Base-by-base conservation (phyloP, 2,329 filamentous ascomycete species). In the Nemania sp. region DNA sequence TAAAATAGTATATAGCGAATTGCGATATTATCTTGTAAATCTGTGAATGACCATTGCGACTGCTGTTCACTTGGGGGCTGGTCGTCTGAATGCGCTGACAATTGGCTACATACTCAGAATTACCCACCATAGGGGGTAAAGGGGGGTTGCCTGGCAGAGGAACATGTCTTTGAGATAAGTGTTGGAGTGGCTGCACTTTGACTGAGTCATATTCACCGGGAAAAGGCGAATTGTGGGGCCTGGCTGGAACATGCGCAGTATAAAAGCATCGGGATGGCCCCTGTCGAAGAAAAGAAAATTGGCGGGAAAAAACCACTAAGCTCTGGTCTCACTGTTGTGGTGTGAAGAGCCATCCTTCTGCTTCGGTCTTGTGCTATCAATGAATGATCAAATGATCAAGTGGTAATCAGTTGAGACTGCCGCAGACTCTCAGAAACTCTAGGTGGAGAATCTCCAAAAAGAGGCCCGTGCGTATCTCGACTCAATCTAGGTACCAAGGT, bases 231-330 rank as follows among this genome's bases (percentile, higher is more conserved):
- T 47, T 53, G 60, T 60, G 60, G 63, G 49, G 45, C 53, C 6
- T 42, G 11, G 52, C 35, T 56, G 48, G 53, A 42, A 43, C 18
- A 21, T 35, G 49, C n/a, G 49, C 45, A 64, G 40, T 65, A 65
- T 65, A 77, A 73, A 75, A 67, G 65, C 64, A 54, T 49, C 63
- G 65, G 57, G 64, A 25, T 17, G 43, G 65, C 68, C 68, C 67
- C 60, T 59, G 47, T 46, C 37, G 52, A 52, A 54, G 37, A 21
- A 57, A 42, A 52, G 48, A 49, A 37, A 21, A 40, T 40, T 29
- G 25, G 61, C n/a, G n/a, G 46, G 39, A 55, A 56, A 62, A 52
- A 52, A 40, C 50, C 58, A 59, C 57, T 48, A 45, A 18, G 39
- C 20, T 54, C 32, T 11, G 25, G 32, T 54, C 32, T 61, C 62